Percentiles rank a stretch among this genome's conserved stretches.
These are phyloP conservation scores for Carpinus fangiana DNA, from an alignment of 306 rosid genomes.

Conservation along the genomic window DNA sequence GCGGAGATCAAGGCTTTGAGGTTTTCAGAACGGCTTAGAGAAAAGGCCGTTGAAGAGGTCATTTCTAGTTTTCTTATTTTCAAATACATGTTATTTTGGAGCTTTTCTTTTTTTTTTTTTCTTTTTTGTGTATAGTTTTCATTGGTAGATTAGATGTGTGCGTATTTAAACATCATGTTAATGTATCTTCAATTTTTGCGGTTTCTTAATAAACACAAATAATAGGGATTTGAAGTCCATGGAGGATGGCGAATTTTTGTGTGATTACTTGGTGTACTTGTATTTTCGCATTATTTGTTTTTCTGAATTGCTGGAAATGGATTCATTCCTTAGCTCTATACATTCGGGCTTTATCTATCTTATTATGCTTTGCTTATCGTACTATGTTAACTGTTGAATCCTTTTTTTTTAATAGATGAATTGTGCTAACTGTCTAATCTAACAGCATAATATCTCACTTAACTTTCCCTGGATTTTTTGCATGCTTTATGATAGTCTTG, in stretches of 20 bases:
- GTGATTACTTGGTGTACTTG: neutral
- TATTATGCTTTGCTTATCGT: neutral
- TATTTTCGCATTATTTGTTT: neutral
- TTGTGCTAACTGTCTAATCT: neutral
- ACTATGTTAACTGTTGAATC: too few relatives aligned
- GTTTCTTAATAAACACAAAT: neutral
- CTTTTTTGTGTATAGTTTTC: neutral
- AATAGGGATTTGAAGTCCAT: neutral
- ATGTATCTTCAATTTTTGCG: neutral
- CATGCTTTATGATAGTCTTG: neutral
- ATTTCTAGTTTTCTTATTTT: slow-evolving; percentile 24
- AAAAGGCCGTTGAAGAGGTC: slow-evolving; percentile 99
- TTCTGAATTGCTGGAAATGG: neutral
- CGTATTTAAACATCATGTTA: neutral
- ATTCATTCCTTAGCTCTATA: neutral
- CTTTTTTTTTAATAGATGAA: too few relatives aligned
- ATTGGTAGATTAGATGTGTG: neutral
- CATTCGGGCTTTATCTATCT: neutral
- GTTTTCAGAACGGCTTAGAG: slow-evolving; percentile 85
- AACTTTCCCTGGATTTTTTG: neutral
- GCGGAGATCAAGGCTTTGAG: slow-evolving; percentile 96
- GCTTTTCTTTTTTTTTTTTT: neutral
- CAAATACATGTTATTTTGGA: neutral
- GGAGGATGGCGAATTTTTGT: neutral
- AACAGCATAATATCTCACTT: neutral